phyloP scores from a whole-genome alignment of 306 rosid genomes.

The Gastrolobium bilobum region DNA sequence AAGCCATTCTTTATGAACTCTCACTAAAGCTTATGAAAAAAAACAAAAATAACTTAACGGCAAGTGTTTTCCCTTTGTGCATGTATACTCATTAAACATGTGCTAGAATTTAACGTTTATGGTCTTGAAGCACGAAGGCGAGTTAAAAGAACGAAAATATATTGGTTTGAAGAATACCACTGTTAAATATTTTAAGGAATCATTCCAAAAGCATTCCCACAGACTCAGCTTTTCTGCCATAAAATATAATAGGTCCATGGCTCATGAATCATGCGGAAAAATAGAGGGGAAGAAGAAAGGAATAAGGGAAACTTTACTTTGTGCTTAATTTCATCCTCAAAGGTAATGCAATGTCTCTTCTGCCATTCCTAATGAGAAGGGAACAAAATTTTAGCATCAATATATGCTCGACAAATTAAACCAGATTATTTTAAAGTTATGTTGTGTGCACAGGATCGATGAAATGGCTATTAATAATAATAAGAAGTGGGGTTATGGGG shows the following conservation, averaged over 20 bases:
- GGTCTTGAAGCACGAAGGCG: background rate
- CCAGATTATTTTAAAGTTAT: too few species aligned
- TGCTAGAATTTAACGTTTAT: background rate
- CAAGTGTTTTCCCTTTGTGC: background rate
- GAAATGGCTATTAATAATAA: background rate
- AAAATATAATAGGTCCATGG: conserved; percentile 6
- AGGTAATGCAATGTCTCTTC: background rate
- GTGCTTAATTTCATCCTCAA: conserved; percentile 14
- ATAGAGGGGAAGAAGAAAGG: background rate
- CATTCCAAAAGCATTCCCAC: conserved; percentile 4
- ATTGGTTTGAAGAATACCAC: conserved; percentile 1
- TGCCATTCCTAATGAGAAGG: conserved; percentile 20
- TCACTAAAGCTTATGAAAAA: background rate
- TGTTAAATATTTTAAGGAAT: conserved; percentile 20
- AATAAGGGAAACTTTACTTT: background rate
- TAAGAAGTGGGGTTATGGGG: background rate
- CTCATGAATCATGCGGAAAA: conserved; percentile 37
- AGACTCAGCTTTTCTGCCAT: background rate
- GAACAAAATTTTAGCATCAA: conserved; percentile 13
- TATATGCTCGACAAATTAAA: background rate
- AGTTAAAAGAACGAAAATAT: background rate
- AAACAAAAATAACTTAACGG: background rate
- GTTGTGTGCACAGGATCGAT: background rate
- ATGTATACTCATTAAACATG: conserved; percentile 32
- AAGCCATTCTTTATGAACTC: background rate